Base-by-base conservation (phyloP, 257 asterid species). In the Schizonepeta tenuifolia region DNA sequence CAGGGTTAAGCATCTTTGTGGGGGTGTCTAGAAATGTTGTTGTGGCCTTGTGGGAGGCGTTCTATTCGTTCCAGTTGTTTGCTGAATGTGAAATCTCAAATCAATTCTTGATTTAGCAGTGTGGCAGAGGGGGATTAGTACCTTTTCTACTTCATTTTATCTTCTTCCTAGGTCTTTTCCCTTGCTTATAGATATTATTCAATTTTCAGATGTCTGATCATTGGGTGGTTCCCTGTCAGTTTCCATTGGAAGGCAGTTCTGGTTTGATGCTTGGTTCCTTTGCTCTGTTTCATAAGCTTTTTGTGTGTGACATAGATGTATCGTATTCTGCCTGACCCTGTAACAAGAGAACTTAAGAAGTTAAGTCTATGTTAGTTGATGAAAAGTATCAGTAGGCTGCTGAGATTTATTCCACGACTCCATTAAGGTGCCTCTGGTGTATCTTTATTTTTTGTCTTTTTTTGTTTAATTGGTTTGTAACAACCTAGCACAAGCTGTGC, bases 21-120 rank as follows among this genome's bases (percentile, higher is more conserved):
- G 68, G 68, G 7, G 41, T 20, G 24, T n/a, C n/a, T 36, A n/a
- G n/a, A n/a, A 24, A 66, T 66, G 46, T n/a, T n/a, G n/a, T n/a
- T n/a, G n/a, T n/a, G n/a, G n/a, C n/a, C n/a, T 26, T 28, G 17
- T 21, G 10, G 4, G 9, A 50, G 57, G 26, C 8, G 9, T n/a
- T 50, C 5, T 4, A 50, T 44, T n/a, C 11, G 1, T 4, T 44
- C 10, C 10, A 38, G 43, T 8, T 8, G 10, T 38, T 38, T 38
- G 11, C 43, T 38, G 43, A 7, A 38, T 3, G 12, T 8, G 43
- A 38, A 38, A 38, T 38, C 3, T 38, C 3, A 7, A 36, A 6
- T 36, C 8, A 36, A 36, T 36, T 36, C 40, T 38, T 36, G 3
- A 38, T 12, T 38, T 38, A 38, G n/a, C 43, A 38, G 36, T 31